A percentile compares a stretch with the other conserved stretches of the same genome.
phyloP scores from a whole-genome alignment of 1,139 yeast species.

The Suhomyces chickasaworum region DNA sequence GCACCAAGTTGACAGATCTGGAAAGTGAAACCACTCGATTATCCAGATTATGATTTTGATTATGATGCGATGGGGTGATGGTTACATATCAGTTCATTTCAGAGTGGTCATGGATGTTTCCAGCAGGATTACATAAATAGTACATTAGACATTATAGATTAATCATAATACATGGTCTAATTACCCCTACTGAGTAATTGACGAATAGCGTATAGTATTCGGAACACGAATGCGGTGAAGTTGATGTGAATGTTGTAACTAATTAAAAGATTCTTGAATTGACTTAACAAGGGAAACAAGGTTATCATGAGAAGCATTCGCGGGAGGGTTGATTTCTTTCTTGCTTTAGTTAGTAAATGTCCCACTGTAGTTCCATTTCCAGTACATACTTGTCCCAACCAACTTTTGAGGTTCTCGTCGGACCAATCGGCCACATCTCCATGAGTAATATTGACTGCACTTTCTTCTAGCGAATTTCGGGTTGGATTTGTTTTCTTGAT shows the following conservation, averaged over 20 bases:
- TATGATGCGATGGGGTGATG: too few species aligned
- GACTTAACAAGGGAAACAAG: slow-evolving; percentile 53
- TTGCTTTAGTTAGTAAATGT: slow-evolving; percentile 35
- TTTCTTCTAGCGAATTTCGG: slow-evolving; percentile 9
- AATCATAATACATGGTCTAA: neutral
- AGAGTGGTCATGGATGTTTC: neutral
- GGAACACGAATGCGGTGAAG: slow-evolving; percentile 23
- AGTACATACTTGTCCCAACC: slow-evolving; percentile 37
- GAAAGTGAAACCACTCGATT: too few species aligned
- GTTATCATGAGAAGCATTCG: slow-evolving; percentile 48
- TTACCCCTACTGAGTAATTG: neutral
- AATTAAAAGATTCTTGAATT: slow-evolving; percentile 32
- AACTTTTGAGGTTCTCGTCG: slow-evolving; percentile 41
- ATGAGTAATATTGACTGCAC: slow-evolving; percentile 12
- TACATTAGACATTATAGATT: neutral
- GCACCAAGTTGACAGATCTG: too few species aligned
- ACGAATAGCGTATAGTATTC: neutral
- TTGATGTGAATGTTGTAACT: slow-evolving; percentile 17
- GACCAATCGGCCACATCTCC: slow-evolving; percentile 41
- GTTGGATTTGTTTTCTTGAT: slow-evolving; percentile 6
- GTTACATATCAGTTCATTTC: too few species aligned
- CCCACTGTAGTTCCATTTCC: slow-evolving; percentile 2
- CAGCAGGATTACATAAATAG: neutral
- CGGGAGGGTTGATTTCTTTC: slow-evolving; percentile 52
- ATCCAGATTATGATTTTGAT: too few species aligned